Conservation (phyloP, 2,329 filamentous ascomycete species). For the Hymenotorrendiella dingleyae region DNA sequence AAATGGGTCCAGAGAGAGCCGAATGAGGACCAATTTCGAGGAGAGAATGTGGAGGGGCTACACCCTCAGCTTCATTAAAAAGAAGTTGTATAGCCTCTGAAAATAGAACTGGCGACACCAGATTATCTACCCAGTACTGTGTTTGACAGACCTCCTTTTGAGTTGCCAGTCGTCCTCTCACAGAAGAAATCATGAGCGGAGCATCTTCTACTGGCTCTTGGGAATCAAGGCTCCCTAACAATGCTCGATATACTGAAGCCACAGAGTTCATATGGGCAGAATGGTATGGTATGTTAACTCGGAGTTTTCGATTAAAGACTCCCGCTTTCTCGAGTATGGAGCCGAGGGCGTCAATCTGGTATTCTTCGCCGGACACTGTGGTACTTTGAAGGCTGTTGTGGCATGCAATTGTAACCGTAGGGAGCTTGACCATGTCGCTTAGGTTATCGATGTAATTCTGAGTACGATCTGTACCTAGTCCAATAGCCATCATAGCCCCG, state of each 20-base stretch:
- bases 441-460: not conserved
- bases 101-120: not conserved
- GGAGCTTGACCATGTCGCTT: not conserved
- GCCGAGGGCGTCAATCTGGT: conserved; percentile 12
- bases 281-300: conserved; percentile 37
- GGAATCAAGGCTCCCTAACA: not conserved
- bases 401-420: conserved; percentile 13
- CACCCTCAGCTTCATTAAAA: no score
- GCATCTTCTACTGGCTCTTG: not conserved
- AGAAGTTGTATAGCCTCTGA: not conserved
- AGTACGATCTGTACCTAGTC: not conserved
- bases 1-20: conserved; percentile 1
- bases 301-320: conserved; percentile 30
- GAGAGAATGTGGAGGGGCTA: not conserved
- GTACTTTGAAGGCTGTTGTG: conserved; percentile 23
- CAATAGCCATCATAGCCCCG: conserved; percentile 1
- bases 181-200: not conserved
- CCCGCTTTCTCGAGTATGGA: conserved; percentile 17
- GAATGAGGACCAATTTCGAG: conserved; percentile 1
- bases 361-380: conserved; percentile 22
- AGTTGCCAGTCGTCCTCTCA: not conserved
- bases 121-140: conserved; percentile 2
- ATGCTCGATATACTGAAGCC: conserved; percentile 7
- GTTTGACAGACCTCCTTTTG: not conserved
- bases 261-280: conserved; percentile 23